Percentiles rank a stretch among this genome's conserved stretches.
Conservation (phyloP, 2,329 filamentous ascomycete species). For the Penicillium sp. region DNA sequence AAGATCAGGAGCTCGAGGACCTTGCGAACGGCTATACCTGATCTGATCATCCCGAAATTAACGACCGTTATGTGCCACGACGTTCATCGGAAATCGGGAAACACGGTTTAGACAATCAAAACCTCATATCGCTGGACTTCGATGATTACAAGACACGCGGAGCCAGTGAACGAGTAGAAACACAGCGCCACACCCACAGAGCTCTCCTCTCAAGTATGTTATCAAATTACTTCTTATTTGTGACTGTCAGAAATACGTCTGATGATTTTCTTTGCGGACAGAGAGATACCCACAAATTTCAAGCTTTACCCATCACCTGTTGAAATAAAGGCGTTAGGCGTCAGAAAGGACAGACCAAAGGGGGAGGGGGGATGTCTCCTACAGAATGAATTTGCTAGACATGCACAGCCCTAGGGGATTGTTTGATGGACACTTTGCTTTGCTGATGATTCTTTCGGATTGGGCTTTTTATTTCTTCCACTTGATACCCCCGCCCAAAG, state of each 20-base stretch:
- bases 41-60: not conserved
- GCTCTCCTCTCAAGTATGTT: not conserved
- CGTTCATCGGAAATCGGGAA: not conserved
- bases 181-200: not conserved
- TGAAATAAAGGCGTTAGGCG: not conserved
- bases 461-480: not conserved
- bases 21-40: conserved; percentile 2
- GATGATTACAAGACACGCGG: not conserved
- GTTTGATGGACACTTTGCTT: not conserved
- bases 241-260: not conserved
- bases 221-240: not conserved
- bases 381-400: not conserved
- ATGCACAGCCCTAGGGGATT: not conserved
- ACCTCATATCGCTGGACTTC: not conserved
- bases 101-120: not conserved
- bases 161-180: not conserved
- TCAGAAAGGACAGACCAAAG: not conserved
- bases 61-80: not conserved
- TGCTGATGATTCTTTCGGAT: not conserved
- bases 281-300: not conserved
- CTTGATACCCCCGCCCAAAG: not conserved
- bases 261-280: not conserved
- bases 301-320: not conserved
- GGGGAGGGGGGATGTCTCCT: not conserved
- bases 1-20: conserved; percentile 10